phyloP scores from a whole-genome alignment of 2,329 filamentous ascomycete species.

The Trichoderma brevicompactum region DNA sequence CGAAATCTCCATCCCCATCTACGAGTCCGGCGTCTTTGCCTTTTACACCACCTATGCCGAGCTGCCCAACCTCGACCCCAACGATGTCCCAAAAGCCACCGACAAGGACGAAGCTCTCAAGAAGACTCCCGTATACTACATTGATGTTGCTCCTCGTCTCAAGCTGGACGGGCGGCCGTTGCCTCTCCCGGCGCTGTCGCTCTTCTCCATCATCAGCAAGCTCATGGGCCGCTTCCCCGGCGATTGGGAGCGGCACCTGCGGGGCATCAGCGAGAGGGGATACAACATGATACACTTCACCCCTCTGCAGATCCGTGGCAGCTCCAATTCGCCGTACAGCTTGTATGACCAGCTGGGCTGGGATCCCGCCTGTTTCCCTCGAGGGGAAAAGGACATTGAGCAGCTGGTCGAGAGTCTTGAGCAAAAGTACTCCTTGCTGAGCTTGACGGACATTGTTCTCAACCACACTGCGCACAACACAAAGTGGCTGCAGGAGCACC shows the following conservation, averaged over 20 bases:
- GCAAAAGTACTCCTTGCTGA: slow-evolving; percentile 79
- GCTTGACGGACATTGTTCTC: slow-evolving; percentile 93
- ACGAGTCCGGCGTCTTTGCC: slow-evolving; percentile 82
- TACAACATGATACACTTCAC: slow-evolving; percentile 99
- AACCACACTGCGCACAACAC: slow-evolving; percentile 98
- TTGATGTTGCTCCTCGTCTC: slow-evolving; percentile 87
- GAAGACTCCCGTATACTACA: slow-evolving; percentile 81
- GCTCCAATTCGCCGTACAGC: slow-evolving; percentile 96
- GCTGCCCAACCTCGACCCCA: slow-evolving; percentile 66
- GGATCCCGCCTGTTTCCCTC: slow-evolving; percentile 80
- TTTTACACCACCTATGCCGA: slow-evolving; percentile 94
- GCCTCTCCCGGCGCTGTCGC: slow-evolving; percentile 82
- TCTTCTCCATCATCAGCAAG: slow-evolving; percentile 95
- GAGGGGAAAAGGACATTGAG: slow-evolving; percentile 80
- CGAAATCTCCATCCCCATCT: slow-evolving; percentile 85
- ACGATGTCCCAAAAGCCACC: slow-evolving; percentile 34
- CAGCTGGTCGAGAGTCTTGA: slow-evolving; percentile 81
- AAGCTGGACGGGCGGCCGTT: slow-evolving; percentile 73
- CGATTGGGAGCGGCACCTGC: slow-evolving; percentile 88
- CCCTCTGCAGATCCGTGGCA: slow-evolving; percentile 83
- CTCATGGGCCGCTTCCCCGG: slow-evolving; percentile 93
- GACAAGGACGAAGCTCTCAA: slow-evolving; percentile 55
- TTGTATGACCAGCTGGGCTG: slow-evolving; percentile 90
- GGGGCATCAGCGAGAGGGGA: slow-evolving; percentile 84
- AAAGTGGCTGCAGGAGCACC: slow-evolving; percentile 90